Conservation (phyloP, 306 rosid species). For the Morella rubra region DNA sequence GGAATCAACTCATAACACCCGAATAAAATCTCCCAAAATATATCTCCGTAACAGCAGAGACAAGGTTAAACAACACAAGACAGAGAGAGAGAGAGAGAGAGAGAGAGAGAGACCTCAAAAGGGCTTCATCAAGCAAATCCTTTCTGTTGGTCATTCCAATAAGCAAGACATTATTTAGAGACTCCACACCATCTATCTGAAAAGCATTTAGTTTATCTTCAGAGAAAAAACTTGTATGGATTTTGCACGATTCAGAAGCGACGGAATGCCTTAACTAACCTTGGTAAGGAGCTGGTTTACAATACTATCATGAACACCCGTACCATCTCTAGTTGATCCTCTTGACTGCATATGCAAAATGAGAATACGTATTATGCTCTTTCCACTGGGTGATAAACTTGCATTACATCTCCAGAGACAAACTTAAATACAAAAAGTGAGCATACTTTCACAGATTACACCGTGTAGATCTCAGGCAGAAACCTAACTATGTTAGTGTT, state of each 20-base stretch:
- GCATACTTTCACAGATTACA: background rate
- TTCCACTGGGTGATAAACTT: background rate
- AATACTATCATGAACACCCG: constrained; percentile 98
- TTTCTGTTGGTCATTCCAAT: constrained; percentile 99
- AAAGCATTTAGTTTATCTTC: constrained; percentile 30
- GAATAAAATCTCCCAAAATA: too few relatives aligned
- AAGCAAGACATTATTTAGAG: constrained; percentile 93
- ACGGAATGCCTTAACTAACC: constrained; percentile 47
- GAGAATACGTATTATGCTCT: constrained; percentile 20
- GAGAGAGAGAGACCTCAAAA: constrained; percentile 85
- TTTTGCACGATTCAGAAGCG: constrained; percentile 18
- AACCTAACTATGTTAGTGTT: constrained; percentile 10
- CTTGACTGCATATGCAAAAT: constrained; percentile 63
- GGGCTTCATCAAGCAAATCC: constrained; percentile 98
- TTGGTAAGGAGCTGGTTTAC: constrained; percentile 98
- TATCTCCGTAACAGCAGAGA: background rate
- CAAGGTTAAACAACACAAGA: background rate
- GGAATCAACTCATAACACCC: too few relatives aligned
- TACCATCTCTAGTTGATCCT: constrained; percentile 97
- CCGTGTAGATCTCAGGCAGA: constrained; percentile 9
- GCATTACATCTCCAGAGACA: constrained; percentile 17
- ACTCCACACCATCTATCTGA: constrained; percentile 99
- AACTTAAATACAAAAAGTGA: too few relatives aligned
- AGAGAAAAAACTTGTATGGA: constrained; percentile 9
- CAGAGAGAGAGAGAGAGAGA: too few relatives aligned